These are phyloP conservation scores for Gossypium anomalum DNA, from an alignment of 345 rosid species.

Conservation along the genomic window DNA sequence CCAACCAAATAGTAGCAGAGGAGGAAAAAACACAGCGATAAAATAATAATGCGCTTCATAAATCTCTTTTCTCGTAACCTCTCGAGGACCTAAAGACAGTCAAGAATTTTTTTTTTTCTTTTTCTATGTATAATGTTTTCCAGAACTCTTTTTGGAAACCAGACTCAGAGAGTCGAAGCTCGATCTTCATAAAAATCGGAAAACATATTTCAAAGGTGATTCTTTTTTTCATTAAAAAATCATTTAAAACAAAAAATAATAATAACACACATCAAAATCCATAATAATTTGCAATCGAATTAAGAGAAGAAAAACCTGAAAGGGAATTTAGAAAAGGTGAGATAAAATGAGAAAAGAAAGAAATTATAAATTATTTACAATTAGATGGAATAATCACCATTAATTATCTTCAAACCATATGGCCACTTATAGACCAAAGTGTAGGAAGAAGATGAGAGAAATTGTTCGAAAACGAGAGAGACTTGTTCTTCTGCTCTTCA, in stretches of 20 bases:
- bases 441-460: neutral
- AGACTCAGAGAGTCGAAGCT: neutral
- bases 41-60: neutral
- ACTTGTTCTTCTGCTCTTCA: neutral
- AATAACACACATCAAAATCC: neutral
- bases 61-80: neutral
- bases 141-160: neutral
- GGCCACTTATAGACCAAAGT: neutral
- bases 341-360: neutral
- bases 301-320: neutral
- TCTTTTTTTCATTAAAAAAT: no score
- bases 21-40: neutral
- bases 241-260: neutral
- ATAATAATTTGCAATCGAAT: neutral
- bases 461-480: neutral
- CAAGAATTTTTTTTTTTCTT: no score
- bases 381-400: neutral
- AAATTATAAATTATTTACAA: neutral
- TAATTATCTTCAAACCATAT: neutral
- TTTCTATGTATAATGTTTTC: no score
- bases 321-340: neutral
- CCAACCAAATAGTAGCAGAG: neutral
- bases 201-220: neutral
- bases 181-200: neutral
- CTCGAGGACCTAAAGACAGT: neutral